Base-by-base conservation (phyloP, 768 basidiomycete species). In the Piloderma croceum region DNA sequence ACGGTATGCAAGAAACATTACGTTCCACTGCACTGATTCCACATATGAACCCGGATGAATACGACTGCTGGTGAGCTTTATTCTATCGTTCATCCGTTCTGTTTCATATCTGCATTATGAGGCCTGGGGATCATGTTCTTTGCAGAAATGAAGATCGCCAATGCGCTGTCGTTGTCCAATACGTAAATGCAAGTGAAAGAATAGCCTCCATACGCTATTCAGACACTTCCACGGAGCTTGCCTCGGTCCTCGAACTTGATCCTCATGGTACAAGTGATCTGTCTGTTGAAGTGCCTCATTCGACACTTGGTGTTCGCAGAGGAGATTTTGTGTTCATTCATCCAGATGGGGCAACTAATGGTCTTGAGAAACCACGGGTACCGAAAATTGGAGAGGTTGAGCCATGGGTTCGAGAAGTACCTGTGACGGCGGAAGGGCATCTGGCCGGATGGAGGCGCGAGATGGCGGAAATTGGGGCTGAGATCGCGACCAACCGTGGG, bases 91-190 rank as follows among this genome's bases (percentile, higher is more conserved):
- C 31, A n/a, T 44, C 32, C 6, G 19, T 45, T 23, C 31, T 27
- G n/a, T 17, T 24, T 19, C 42, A 50, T 43, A 53, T 21, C 42
- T 49, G 37, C 10, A 47, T 24, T 38, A 34, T 36, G 15, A 90
- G 89, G 90, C 92, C 92, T 5, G 92, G 92, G 13, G 90, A 97
- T 53, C 81, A 89, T 59, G 83, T 93, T 11, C 50, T 90, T 13
- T 91, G 86, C 80, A 83, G 83, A 52, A 76, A 69, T 24, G 91
- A 91, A 62, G 79, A 79, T 38, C 68, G 68, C 48, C 70, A 68
- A 42, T 74, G 74, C 31, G 67, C 78, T 33, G 89, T 81, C 7
- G 73, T 93, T 44, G 80, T 93, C 21, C 90, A 90, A 57, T 75
- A 71, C 19, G 87, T 90, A 31, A 77, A 87, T 54, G 77, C 83